Evolutionary conservation across 2,329 filamentous ascomycete genomes (phyloP).

Genomic region (Capronia coronata): DNA sequence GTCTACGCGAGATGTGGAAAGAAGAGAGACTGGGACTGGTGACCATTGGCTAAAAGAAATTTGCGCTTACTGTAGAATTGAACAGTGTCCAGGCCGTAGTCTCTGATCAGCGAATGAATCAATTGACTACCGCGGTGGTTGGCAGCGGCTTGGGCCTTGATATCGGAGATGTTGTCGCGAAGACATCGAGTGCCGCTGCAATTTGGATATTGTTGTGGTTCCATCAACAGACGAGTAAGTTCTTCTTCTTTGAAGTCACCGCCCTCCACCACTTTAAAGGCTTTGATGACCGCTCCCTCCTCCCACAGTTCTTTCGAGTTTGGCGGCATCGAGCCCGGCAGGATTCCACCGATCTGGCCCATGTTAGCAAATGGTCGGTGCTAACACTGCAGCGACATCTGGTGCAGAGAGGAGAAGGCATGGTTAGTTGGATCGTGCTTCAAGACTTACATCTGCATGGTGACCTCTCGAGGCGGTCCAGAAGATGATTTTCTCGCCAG

Average conservation of each 20-base stretch:
- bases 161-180: slow-evolving; percentile 41
- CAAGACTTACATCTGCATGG: slow-evolving; percentile 55
- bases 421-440: no score
- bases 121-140: slow-evolving; percentile 39
- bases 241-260: slow-evolving; percentile 36
- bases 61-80: slow-evolving; percentile 34
- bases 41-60: neutral
- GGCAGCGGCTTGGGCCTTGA: slow-evolving; percentile 42
- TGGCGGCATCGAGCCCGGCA: slow-evolving; percentile 36
- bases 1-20: neutral
- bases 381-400: no score
- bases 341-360: slow-evolving; percentile 36
- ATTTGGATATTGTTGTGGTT: slow-evolving; percentile 20
- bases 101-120: slow-evolving; percentile 34
- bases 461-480: slow-evolving; percentile 70
- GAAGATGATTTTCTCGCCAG: slow-evolving; percentile 62
- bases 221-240: slow-evolving; percentile 30
- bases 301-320: slow-evolving; percentile 44
- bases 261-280: slow-evolving; percentile 33
- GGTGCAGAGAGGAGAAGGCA: no score
- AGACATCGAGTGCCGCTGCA: slow-evolving; percentile 28
- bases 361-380: no score
- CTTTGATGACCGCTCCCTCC: slow-evolving; percentile 44
- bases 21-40: neutral
- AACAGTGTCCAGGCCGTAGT: slow-evolving; percentile 33